These are phyloP conservation scores for Lentinula aciculospora DNA, from an alignment of 768 basidiomycete genomes.

Conservation along the genomic window DNA sequence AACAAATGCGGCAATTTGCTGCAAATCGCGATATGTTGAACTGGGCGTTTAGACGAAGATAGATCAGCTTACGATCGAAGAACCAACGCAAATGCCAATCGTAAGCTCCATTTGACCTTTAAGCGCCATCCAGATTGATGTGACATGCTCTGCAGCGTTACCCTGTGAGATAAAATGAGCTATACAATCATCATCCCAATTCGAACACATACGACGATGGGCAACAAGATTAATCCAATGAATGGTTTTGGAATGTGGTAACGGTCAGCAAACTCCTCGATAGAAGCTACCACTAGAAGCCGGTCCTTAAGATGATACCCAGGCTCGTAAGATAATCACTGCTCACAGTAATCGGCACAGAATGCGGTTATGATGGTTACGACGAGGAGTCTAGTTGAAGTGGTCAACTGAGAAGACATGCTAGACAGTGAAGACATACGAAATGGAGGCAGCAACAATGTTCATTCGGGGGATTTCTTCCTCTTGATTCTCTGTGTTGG, in stretches of 20 bases:
- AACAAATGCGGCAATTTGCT: constrained; percentile 87
- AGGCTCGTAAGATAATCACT: background rate
- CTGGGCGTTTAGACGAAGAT: background rate
- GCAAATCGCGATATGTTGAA: background rate
- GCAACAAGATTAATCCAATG: constrained; percentile 82
- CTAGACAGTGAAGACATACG: constrained; percentile 27
- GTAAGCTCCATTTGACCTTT: constrained; percentile 71
- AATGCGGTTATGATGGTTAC: constrained; percentile 83
- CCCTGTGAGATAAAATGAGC: constrained; percentile 31
- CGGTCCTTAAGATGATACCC: constrained; percentile 18
- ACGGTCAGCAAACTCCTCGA: constrained; percentile 82
- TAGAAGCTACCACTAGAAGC: constrained; percentile 74
- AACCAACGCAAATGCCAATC: constrained; percentile 75
- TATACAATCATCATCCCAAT: background rate
- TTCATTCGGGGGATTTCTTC: constrained; percentile 55
- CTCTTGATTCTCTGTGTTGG: constrained; percentile 30
- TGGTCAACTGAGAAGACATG: background rate
- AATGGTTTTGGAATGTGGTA: constrained; percentile 81
- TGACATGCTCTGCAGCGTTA: constrained; percentile 83
- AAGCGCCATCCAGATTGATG: constrained; percentile 85
- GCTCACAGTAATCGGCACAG: constrained; percentile 82
- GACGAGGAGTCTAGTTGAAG: constrained; percentile 45
- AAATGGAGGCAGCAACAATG: constrained; percentile 53
- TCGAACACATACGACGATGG: constrained; percentile 63
- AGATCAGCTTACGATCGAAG: constrained; percentile 59